Conservation (phyloP, 169 alveolate species). For the Perkinsus chesapeaki region DNA sequence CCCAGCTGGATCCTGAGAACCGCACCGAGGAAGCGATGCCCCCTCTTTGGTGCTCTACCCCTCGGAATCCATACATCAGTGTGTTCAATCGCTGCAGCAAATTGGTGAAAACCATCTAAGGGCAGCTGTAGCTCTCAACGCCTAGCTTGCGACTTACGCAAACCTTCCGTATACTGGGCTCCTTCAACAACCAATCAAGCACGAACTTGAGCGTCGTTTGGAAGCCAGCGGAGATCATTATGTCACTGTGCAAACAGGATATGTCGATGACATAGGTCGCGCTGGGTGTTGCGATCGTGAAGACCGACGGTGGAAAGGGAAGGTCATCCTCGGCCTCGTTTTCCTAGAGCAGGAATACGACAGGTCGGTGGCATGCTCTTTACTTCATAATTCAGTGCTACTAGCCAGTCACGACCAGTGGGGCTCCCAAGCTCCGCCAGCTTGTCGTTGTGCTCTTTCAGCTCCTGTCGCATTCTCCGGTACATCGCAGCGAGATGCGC, state of each 20-base stretch:
- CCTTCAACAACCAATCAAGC: neutral
- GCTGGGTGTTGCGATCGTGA: neutral
- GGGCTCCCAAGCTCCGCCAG: neutral
- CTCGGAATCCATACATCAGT: neutral
- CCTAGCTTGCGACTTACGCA: too few species aligned
- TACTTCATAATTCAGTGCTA: neutral
- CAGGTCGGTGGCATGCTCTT: too few species aligned
- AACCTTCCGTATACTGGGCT: neutral
- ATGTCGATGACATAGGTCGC: neutral
- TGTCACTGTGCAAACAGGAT: neutral
- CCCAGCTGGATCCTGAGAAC: neutral
- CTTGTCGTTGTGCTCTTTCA: neutral
- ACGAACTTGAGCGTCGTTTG: neutral
- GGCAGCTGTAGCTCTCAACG: too few species aligned
- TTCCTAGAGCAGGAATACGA: too few species aligned
- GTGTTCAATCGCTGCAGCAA: neutral
- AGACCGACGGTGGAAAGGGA: neutral
- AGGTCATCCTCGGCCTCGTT: neutral
- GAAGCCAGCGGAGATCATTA: neutral
- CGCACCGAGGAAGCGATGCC: neutral
- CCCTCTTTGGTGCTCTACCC: neutral
- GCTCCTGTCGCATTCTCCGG: neutral
- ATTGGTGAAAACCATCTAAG: neutral
- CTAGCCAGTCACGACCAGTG: neutral
- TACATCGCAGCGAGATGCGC: neutral